phyloP scores from a whole-genome alignment of 768 basidiomycete species.

The Phaeotremella fagi region DNA sequence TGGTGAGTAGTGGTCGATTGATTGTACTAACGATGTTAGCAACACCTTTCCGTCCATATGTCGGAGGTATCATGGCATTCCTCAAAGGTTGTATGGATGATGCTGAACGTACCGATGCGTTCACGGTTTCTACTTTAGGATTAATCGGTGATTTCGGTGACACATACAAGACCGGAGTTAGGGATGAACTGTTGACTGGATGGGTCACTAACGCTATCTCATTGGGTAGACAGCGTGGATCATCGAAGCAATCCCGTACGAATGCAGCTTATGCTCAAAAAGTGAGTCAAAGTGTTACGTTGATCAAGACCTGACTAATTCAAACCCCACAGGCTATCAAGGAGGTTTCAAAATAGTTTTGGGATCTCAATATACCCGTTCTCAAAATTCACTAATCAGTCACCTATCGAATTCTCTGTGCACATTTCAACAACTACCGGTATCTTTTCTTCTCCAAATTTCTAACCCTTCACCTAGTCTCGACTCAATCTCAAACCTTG shows the following conservation, averaged over 20 bases:
- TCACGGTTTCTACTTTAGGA: conserved; percentile 71
- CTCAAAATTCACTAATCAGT: too few relatives aligned
- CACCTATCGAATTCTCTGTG: too few relatives aligned
- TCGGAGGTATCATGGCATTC: conserved; percentile 65
- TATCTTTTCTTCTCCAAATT: too few relatives aligned
- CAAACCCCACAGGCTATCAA: conserved; percentile 30
- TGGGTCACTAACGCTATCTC: conserved; percentile 59
- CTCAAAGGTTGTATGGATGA: conserved; percentile 79
- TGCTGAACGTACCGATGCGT: conserved; percentile 68
- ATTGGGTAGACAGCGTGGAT: conserved; percentile 21
- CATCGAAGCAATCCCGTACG: conserved; percentile 23
- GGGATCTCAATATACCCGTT: too few relatives aligned
- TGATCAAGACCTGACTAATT: background rate
- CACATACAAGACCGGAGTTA: conserved; percentile 72
- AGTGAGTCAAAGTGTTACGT: conserved; percentile 16
- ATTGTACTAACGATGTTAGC: conserved; percentile 22
- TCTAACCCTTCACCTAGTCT: background rate
- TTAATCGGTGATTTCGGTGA: conserved; percentile 91
- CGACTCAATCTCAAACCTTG: background rate
- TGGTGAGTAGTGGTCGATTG: conserved; percentile 52
- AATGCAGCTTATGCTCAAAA: conserved; percentile 37
- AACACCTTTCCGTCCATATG: conserved; percentile 62
- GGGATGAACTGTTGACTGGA: conserved; percentile 67
- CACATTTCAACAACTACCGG: too few relatives aligned
- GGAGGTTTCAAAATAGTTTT: conserved; percentile 18